These are phyloP conservation scores for Begonia peltatifolia DNA, from an alignment of 306 rosid species.

Conservation along the genomic window DNA sequence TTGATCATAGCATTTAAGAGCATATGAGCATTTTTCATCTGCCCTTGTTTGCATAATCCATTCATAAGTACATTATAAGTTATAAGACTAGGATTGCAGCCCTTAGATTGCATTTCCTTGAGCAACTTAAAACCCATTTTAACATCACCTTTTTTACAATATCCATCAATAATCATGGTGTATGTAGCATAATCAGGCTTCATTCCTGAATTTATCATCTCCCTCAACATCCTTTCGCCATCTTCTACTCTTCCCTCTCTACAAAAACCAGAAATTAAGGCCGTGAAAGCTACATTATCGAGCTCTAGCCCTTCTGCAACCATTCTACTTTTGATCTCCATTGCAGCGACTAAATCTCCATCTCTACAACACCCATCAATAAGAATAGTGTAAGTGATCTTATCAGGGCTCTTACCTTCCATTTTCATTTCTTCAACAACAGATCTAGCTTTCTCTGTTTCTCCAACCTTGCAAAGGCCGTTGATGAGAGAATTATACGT, in stretches of 20 bases:
- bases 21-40: slow-evolving; percentile 84
- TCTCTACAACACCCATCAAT: slow-evolving; percentile 80
- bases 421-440: slow-evolving; percentile 44
- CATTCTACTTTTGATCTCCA: slow-evolving; percentile 48
- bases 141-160: slow-evolving; percentile 63
- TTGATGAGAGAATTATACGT: slow-evolving; percentile 55
- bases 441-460: slow-evolving; percentile 45
- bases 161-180: slow-evolving; percentile 67
- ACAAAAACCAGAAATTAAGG: slow-evolving; percentile 58
- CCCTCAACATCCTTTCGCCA: slow-evolving; percentile 49
- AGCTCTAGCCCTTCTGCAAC: slow-evolving; percentile 36
- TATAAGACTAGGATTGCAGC: slow-evolving; percentile 48
- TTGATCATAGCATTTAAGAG: slow-evolving; percentile 77
- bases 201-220: slow-evolving; percentile 54
- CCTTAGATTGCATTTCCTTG: slow-evolving; percentile 58
- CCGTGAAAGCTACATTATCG: slow-evolving; percentile 65
- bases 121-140: slow-evolving; percentile 61
- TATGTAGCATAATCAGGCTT: slow-evolving; percentile 61
- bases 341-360: slow-evolving; percentile 54
- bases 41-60: slow-evolving; percentile 81
- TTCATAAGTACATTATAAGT: slow-evolving; percentile 83
- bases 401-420: slow-evolving; percentile 52
- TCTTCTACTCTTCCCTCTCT: slow-evolving; percentile 50
- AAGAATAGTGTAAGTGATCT: slow-evolving; percentile 64
- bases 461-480: slow-evolving; percentile 73